phyloP scores from a whole-genome alignment of 2,329 filamentous ascomycete genomes.

The Beauveria scarabaeidicola region DNA sequence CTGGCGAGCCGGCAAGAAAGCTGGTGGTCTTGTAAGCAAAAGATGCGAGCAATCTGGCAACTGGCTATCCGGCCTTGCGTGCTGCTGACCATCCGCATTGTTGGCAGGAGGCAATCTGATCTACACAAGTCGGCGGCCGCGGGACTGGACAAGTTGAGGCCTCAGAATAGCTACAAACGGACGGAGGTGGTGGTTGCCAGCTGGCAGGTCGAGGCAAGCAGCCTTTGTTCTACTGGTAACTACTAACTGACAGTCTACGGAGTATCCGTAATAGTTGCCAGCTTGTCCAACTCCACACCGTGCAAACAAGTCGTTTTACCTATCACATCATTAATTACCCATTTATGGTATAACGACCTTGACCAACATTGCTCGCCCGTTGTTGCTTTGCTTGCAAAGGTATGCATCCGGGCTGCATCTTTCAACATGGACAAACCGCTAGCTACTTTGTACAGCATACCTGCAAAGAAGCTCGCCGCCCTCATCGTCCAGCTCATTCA shows the following conservation, averaged over 20 bases:
- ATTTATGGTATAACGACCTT: too few relatives aligned
- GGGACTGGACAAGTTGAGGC: not conserved
- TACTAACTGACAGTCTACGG: too few relatives aligned
- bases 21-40: not conserved
- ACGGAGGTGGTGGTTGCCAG: not conserved
- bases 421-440: constrained; percentile 1
- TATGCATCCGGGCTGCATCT: constrained; percentile 6
- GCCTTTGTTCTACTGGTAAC: too few relatives aligned
- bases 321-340: too few relatives aligned
- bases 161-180: constrained; percentile 1
- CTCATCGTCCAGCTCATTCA: not conserved
- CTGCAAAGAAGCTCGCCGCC: not conserved
- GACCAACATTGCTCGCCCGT: not conserved
- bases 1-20: not conserved
- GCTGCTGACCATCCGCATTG: constrained; percentile 6
- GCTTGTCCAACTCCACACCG: not conserved
- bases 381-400: not conserved
- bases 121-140: not conserved
- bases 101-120: constrained; percentile 5
- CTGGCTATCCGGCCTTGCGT: not conserved
- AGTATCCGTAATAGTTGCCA: not conserved
- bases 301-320: too few relatives aligned
- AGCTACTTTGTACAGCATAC: too few relatives aligned
- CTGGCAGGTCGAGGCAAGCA: not conserved
- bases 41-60: not conserved